These are phyloP conservation scores for Xylaria palmicola DNA, from an alignment of 495 filamentous ascomycete genomes.

Conservation along the genomic window DNA sequence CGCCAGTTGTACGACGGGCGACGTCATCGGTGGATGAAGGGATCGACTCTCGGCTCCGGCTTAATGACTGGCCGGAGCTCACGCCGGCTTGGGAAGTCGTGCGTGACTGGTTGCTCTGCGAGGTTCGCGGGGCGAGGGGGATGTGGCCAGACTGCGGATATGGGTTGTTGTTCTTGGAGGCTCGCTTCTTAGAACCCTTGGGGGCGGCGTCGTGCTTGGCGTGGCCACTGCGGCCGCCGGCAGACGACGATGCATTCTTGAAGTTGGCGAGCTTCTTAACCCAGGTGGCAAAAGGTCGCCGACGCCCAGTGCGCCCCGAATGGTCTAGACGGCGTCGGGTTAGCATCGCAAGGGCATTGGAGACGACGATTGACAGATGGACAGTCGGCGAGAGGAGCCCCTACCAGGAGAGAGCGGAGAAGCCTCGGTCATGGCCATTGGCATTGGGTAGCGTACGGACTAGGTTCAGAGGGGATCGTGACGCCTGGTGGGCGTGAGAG, in stretches of 20 bases:
- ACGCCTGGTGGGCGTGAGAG: not conserved
- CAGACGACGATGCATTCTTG: constrained; percentile 57
- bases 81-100: constrained; percentile 46
- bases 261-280: constrained; percentile 92
- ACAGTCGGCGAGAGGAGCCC: not conserved
- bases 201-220: constrained; percentile 34
- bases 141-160: constrained; percentile 66
- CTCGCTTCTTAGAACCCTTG: constrained; percentile 54
- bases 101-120: constrained; percentile 59
- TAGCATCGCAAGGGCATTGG: constrained; percentile 12
- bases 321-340: constrained; percentile 34
- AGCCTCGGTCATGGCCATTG: constrained; percentile 69
- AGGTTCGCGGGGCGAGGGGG: constrained; percentile 33
- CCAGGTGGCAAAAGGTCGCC: constrained; percentile 86
- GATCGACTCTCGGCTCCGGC: constrained; percentile 53
- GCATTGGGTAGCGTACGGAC: not conserved
- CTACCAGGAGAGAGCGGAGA: constrained; percentile 65
- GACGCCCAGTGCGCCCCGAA: constrained; percentile 54
- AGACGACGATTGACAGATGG: constrained; percentile 14
- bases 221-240: constrained; percentile 31
- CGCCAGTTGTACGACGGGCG: constrained; percentile 60
- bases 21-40: constrained; percentile 58
- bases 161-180: constrained; percentile 75
- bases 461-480: not conserved
- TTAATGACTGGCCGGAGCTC: constrained; percentile 30